These are phyloP conservation scores for Lachnellula suecica DNA, from an alignment of 2,329 filamentous ascomycete genomes.

Conservation along the genomic window DNA sequence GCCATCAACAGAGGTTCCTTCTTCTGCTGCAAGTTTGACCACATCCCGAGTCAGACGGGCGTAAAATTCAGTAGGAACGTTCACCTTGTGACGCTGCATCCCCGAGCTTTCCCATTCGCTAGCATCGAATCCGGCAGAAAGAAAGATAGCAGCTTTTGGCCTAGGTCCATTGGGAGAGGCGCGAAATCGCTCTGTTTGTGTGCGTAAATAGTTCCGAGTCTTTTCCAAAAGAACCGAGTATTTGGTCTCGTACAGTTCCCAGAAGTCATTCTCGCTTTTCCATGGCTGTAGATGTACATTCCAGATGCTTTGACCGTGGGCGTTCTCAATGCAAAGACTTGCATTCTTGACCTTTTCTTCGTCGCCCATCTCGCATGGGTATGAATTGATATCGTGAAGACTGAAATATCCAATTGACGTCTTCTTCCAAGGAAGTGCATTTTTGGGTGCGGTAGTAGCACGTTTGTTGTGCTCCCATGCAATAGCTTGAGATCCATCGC, in stretches of 20 bases:
- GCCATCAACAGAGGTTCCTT: slow-evolving; percentile 74
- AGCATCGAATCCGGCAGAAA: slow-evolving; percentile 95
- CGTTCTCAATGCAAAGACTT: slow-evolving; percentile 90
- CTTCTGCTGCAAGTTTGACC: slow-evolving; percentile 77
- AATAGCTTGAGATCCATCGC: slow-evolving; percentile 93
- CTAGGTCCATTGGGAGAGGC: slow-evolving; percentile 54
- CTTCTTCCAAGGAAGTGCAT: slow-evolving; percentile 75
- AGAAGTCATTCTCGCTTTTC: slow-evolving; percentile 82
- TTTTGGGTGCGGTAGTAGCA: slow-evolving; percentile 62
- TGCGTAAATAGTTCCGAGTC: slow-evolving; percentile 71
- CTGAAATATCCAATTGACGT: slow-evolving; percentile 94
- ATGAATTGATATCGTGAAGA: slow-evolving; percentile 97
- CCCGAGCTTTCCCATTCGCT: slow-evolving; percentile 89
- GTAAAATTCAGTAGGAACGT: slow-evolving; percentile 96
- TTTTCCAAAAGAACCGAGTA: slow-evolving; percentile 81
- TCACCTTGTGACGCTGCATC: slow-evolving; percentile 95
- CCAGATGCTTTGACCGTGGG: slow-evolving; percentile 92
- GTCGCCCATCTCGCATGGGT: slow-evolving; percentile 93
- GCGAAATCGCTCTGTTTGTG: slow-evolving; percentile 66
- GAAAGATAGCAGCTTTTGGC: slow-evolving; percentile 85
- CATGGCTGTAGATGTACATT: slow-evolving; percentile 92
- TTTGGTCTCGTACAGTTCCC: slow-evolving; percentile 78
- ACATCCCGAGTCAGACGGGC: slow-evolving; percentile 86
- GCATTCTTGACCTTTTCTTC: slow-evolving; percentile 91
- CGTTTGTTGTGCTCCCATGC: slow-evolving; percentile 86